Conservation (phyloP, 192 early-diverging fungal species). For the Coemansia sp. region DNA sequence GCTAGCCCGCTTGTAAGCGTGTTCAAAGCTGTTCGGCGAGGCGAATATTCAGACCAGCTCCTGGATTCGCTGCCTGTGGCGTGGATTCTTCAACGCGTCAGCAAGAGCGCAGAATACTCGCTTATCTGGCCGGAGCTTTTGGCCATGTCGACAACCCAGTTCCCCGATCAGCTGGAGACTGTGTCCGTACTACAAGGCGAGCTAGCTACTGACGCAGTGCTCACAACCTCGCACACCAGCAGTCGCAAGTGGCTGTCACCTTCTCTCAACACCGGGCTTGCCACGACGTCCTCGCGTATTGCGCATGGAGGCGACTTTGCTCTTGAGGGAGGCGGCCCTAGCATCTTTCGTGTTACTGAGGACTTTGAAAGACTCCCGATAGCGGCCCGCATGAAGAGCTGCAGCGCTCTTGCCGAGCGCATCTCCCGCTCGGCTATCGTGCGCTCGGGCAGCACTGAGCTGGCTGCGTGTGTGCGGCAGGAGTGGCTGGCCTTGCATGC, state of each 20-base stretch:
- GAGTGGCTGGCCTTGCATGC: slow-evolving; percentile 43
- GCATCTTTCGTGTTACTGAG: slow-evolving; percentile 18
- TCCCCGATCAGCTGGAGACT: slow-evolving; percentile 46
- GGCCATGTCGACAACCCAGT: slow-evolving; percentile 48
- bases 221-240: background rate
- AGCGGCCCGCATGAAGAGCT: slow-evolving; percentile 36
- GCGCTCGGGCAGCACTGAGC: slow-evolving; percentile 3
- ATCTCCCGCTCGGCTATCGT: slow-evolving; percentile 25
- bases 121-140: slow-evolving; percentile 49
- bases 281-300: background rate
- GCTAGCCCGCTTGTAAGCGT: slow-evolving; percentile 7
- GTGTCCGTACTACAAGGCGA: slow-evolving; percentile 40
- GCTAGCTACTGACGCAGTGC: slow-evolving; percentile 6
- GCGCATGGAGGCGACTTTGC: background rate
- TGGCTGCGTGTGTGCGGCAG: slow-evolving; percentile 31
- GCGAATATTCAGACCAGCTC: slow-evolving; percentile 51
- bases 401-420: slow-evolving; percentile 20
- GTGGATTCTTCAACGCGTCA: slow-evolving; percentile 38
- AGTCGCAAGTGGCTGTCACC: background rate
- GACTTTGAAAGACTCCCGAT: slow-evolving; percentile 22
- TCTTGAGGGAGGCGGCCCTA: background rate
- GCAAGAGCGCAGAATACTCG: slow-evolving; percentile 26
- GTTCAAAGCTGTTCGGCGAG: slow-evolving; percentile 6
- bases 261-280: background rate
- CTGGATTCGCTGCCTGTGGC: slow-evolving; percentile 44